Base-by-base conservation (phyloP, 345 rosid genomes). In the Clausena lansium region DNA sequence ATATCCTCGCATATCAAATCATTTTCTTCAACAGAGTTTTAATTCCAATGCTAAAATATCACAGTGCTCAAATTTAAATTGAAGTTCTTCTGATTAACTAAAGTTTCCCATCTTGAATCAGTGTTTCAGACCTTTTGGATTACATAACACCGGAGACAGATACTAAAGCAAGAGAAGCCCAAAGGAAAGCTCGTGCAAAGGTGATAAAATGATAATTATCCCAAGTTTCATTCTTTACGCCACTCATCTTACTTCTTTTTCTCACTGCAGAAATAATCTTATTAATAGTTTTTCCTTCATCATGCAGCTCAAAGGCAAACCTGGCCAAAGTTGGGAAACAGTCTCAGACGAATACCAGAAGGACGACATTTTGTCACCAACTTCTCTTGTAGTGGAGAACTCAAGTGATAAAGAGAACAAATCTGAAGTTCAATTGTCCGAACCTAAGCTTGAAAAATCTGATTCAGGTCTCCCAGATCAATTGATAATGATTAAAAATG, bases 101-200 rank as follows among this genome's bases (percentile, higher is more conserved):
- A 24, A 39, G 69, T 76, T 69, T 76, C 41, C 67, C 15, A 17
- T 81, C 75, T 76, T 83, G 81, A 35, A 76, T 81, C 90, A 96
- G 99, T 83, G 99, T 94, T 50, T 96, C 98, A 35, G 99, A 96
- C 85, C 98, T 96, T 83, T 86, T 96, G 89, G 98, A 96, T 86
- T 96, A 93, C 81, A 96, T 96, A 77, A 83, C 99, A 30, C 99
- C 99, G 32, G 94, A 96, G 66, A 82, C 95, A 70, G 97, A 88
- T 84, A 83, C 88, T 78, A 96, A 94, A 89, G 90, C 91, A 71
- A 92, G 94, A 81, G 98, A 96, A 33, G 90, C 95, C 79, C 98
- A 93, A 81, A 91, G 89, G 94, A 93, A 89, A 87, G 89, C 95
- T 81, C 99, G 97, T 70, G 88, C 93, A 60, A 96, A 94, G 97